Evolutionary conservation across 345 rosid genomes (phyloP).

Genomic region (Limnanthes douglasii): DNA sequence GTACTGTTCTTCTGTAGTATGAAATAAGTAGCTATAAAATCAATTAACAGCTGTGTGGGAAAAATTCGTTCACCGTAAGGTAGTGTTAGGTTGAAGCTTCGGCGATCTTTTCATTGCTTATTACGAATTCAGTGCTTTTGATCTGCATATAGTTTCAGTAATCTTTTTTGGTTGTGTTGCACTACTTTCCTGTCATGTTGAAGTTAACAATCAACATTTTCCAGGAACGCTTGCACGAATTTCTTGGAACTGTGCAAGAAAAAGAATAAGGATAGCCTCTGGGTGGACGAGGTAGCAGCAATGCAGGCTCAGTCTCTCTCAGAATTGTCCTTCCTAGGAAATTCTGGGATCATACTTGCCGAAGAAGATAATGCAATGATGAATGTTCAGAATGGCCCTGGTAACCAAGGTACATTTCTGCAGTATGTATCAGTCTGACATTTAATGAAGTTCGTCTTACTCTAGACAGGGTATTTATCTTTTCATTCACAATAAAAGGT

Average conservation of each 20-base stretch:
- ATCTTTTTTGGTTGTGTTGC: too few species aligned
- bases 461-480: too few species aligned
- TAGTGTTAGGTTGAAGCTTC: background rate
- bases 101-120: background rate
- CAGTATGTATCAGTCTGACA: too few species aligned
- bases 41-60: background rate
- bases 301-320: constrained; percentile 72
- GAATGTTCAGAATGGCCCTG: constrained; percentile 16
- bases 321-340: constrained; percentile 56
- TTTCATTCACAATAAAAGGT: too few species aligned
- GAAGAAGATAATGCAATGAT: constrained; percentile 44
- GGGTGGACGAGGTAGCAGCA: constrained; percentile 91
- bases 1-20: background rate
- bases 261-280: constrained; percentile 85
- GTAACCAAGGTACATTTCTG: too few species aligned
- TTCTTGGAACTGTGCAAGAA: constrained; percentile 83
- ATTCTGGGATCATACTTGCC: constrained; percentile 74
- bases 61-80: too few species aligned
- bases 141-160: too few species aligned
- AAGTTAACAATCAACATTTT: too few species aligned
- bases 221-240: constrained; percentile 86
- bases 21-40: background rate
- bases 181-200: too few species aligned
- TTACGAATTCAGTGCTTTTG: background rate
- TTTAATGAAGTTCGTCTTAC: too few species aligned